Conservation (phyloP, 2,329 filamentous ascomycete species). For the Pochonia chlamydosporia region DNA sequence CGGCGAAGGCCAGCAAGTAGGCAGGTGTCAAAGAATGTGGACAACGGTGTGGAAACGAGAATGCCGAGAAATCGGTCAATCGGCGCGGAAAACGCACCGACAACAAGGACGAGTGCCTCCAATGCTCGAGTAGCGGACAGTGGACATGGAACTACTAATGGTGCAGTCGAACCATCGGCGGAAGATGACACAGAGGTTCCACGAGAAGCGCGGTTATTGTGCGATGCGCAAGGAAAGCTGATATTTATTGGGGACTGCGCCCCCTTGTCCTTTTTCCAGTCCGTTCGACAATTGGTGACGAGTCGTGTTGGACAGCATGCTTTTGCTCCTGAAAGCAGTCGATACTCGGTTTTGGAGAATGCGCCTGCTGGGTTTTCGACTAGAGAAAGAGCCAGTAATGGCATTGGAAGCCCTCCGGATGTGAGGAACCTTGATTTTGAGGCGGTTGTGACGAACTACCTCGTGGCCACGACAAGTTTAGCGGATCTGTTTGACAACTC, state of each 20-base stretch:
- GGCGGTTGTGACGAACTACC: constrained; percentile 27
- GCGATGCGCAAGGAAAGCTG: constrained; percentile 47
- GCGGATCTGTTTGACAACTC: constrained; percentile 42
- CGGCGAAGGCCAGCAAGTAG: constrained; percentile 25
- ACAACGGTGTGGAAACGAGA: constrained; percentile 10
- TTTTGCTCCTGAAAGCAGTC: constrained; percentile 45
- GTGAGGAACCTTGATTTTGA: constrained; percentile 22
- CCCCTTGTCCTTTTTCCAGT: constrained; percentile 50
- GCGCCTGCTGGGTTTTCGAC: constrained; percentile 18
- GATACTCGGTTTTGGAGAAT: constrained; percentile 45
- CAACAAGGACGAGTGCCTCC: background rate
- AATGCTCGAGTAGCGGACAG: background rate
- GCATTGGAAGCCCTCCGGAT: constrained; percentile 15
- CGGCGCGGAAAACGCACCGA: background rate
- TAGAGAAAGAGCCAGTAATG: constrained; percentile 2
- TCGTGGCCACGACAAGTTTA: constrained; percentile 37
- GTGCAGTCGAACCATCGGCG: constrained; percentile 13
- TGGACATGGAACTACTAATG: constrained; percentile 4
- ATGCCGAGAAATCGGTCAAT: background rate
- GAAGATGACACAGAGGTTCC: constrained; percentile 52
- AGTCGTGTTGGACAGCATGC: constrained; percentile 41
- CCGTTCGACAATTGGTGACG: constrained; percentile 45
- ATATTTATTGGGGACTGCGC: constrained; percentile 53
- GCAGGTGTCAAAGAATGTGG: constrained; percentile 6
- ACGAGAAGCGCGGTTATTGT: constrained; percentile 44